phyloP scores from a whole-genome alignment of 257 asterid genomes.

The Gynochthodes officinalis region DNA sequence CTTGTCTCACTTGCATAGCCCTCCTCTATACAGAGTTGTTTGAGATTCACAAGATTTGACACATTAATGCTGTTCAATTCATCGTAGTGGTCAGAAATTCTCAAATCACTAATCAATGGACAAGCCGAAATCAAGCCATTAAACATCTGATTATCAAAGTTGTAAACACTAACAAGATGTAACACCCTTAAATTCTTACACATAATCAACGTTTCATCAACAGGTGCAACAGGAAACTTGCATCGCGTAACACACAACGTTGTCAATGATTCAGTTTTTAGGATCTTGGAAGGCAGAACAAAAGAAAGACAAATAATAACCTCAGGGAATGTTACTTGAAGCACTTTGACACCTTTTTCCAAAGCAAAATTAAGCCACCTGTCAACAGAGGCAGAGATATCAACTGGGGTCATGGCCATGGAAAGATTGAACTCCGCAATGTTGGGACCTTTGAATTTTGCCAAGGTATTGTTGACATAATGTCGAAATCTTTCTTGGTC shows the following conservation, averaged over 20 bases:
- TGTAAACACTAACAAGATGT: not conserved
- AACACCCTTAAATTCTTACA: slow-evolving; percentile 5
- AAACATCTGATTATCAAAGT: not conserved
- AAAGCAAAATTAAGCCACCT: not conserved
- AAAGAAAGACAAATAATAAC: not conserved
- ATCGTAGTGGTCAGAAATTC: not conserved
- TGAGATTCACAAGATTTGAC: not conserved
- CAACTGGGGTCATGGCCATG: not conserved
- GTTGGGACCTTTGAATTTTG: not conserved
- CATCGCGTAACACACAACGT: not conserved
- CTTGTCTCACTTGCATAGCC: not conserved
- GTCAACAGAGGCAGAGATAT: not conserved
- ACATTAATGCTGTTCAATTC: not conserved
- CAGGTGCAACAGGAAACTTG: not conserved
- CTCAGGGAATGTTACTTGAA: not conserved
- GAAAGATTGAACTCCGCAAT: not conserved
- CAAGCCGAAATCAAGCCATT: not conserved
- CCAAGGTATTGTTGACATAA: not conserved
- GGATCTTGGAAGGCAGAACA: not conserved
- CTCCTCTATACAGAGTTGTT: not conserved
- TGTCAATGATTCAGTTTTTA: not conserved
- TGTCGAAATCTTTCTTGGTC: not conserved
- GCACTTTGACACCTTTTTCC: not conserved
- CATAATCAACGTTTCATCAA: not conserved
- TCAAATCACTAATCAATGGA: not conserved